These are phyloP conservation scores for Nevesoporus exiguus DNA, from an alignment of 768 basidiomycete genomes.

Conservation along the genomic window DNA sequence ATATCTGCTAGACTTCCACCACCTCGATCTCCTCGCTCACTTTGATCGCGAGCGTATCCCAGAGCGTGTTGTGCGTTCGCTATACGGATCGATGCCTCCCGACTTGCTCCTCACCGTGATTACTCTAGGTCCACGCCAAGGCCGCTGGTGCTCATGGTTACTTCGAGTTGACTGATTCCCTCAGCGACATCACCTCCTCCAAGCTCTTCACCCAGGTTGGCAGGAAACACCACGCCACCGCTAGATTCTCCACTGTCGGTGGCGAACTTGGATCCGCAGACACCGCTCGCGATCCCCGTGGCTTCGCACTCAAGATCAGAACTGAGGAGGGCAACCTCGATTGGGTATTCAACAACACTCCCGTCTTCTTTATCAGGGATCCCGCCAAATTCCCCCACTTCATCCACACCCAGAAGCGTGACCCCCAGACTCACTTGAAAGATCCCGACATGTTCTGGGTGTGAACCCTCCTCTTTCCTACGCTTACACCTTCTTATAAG, in stretches of 20 bases:
- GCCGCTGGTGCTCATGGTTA: constrained; percentile 91
- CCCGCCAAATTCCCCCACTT: constrained; percentile 90
- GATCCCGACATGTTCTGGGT: constrained; percentile 87
- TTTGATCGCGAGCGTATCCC: constrained; percentile 96
- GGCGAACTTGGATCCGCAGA: constrained; percentile 89
- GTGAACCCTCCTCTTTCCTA: background rate
- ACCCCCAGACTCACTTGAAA: constrained; percentile 90
- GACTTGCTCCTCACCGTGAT: constrained; percentile 22
- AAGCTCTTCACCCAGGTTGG: constrained; percentile 61
- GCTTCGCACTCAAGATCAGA: constrained; percentile 86
- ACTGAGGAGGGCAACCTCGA: constrained; percentile 92
- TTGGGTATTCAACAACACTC: constrained; percentile 91
- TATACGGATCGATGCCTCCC: background rate
- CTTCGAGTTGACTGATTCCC: constrained; percentile 85
- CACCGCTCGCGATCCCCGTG: constrained; percentile 90
- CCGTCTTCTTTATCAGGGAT: constrained; percentile 87
- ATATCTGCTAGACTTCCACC: constrained; percentile 67
- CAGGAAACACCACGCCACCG: constrained; percentile 68
- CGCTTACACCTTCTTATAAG: background rate
- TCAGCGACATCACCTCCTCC: constrained; percentile 78
- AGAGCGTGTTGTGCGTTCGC: constrained; percentile 73
- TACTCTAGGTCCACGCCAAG: constrained; percentile 78
- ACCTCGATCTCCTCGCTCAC: constrained; percentile 87
- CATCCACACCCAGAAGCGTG: constrained; percentile 90
- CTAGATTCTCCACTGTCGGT: constrained; percentile 91